Evolutionary conservation across 2,329 filamentous ascomycete genomes (phyloP).

Genomic region (Penicillium sp.): DNA sequence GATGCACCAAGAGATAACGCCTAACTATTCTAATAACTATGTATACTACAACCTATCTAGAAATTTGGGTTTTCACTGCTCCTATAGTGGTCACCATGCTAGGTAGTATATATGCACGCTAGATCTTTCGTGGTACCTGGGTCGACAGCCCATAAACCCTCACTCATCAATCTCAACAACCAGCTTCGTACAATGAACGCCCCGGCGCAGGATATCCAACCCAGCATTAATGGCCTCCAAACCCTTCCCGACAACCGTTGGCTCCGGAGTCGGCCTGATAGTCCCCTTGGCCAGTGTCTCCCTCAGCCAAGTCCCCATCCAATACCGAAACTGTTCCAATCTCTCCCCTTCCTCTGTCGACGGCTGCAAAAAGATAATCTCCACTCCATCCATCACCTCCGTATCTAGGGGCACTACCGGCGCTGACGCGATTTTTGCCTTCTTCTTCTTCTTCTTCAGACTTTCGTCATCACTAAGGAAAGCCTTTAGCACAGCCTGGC

Average conservation of each 20-base stretch:
- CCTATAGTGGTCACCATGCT: too few relatives aligned
- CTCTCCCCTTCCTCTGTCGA: conserved; percentile 32
- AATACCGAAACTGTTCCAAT: conserved; percentile 37
- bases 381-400: conserved; percentile 29
- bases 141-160: too few relatives aligned
- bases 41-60: too few relatives aligned
- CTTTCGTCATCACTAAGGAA: conserved; percentile 23
- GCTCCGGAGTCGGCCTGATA: conserved; percentile 40
- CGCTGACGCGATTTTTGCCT: conserved; percentile 37
- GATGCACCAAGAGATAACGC: too few relatives aligned
- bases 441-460: not conserved
- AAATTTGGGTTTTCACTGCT: too few relatives aligned
- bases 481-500: conserved; percentile 36
- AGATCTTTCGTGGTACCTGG: too few relatives aligned
- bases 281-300: conserved; percentile 28
- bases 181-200: conserved; percentile 44
- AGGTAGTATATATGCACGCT: too few relatives aligned
- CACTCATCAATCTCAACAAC: conserved; percentile 38
- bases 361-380: conserved; percentile 38
- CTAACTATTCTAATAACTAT: too few relatives aligned
- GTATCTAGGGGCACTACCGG: conserved; percentile 30
- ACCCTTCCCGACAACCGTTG: conserved; percentile 34
- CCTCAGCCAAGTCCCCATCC: conserved; percentile 38
- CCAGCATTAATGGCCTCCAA: conserved; percentile 36
- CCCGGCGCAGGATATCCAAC: conserved; percentile 32